Base-by-base conservation (phyloP, 148 eudicot genomes). In the Nyssa sinensis region DNA sequence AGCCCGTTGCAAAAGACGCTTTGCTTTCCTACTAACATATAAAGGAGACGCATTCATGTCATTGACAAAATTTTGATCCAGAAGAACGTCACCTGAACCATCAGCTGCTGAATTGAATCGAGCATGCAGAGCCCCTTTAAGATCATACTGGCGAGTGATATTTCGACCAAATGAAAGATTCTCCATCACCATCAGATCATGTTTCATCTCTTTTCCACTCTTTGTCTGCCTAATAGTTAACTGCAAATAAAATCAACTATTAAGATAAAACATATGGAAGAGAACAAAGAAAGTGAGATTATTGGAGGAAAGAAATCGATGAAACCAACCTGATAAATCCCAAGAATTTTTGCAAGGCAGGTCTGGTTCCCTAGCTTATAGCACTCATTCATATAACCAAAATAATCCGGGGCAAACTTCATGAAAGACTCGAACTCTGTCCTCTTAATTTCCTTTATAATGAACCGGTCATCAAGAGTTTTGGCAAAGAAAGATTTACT, bases 281-380 rank as follows among this genome's bases (percentile, higher is more conserved):
- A 44, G 24, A 29, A 29, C 12, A 25, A 34, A 14, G 31, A 3
- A 32, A 23, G n/a, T 11, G 27, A 69, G 41, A 49, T 4, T 21
- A 55, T 55, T 64, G 34, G 64, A 69, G 60, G 41, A 27, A 41
- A 66, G 27, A 29, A 23, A 62, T 30, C 17, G 16, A 58, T 7
- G 39, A 31, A 39, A 74, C 78, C 57, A 79, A 95, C 98, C 98
- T 95, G 94, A 85, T 95, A 91, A 69, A 95, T 88, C 47, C 98
- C 98, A 16, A 95, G 86, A 75, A 95, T 85, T 79, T 95, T 95
- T 0, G 97, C 98, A 35, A 95, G 98, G 84, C 98, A 95, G 44
- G 97, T 95, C 80, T 92, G 97, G 72, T 90, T 92, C 63, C 94
- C 88, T 39, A 64, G 65, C 61, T 87, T 83, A 80, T 82, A 84